Conservation (phyloP, 1,284 basidiomycete species). For the Leccinum fuscescens region DNA sequence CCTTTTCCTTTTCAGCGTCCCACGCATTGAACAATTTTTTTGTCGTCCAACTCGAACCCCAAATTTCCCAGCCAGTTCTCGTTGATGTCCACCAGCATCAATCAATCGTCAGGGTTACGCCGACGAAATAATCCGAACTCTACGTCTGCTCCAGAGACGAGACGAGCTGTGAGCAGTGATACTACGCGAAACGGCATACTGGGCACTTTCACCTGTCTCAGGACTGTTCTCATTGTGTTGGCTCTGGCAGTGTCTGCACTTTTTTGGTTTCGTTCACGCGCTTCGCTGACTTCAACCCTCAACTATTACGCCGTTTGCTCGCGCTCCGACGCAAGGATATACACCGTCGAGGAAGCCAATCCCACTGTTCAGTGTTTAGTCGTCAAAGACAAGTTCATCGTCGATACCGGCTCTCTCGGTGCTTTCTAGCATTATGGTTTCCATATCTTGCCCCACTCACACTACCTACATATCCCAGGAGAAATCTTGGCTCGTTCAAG, state of each 20-base stretch:
- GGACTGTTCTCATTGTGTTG: slow-evolving; percentile 9
- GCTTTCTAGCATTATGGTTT: slow-evolving; percentile 23
- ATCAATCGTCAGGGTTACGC: slow-evolving; percentile 17
- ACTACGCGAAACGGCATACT: not conserved
- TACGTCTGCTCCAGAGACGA: not conserved
- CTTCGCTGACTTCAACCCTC: slow-evolving; percentile 10
- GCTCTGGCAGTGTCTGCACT: slow-evolving; percentile 11
- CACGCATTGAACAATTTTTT: not conserved
- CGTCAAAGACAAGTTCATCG: slow-evolving; percentile 47
- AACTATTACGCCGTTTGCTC: slow-evolving; percentile 61
- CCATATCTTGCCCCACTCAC: not conserved
- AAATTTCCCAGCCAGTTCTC: not conserved
- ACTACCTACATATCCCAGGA: slow-evolving; percentile 32
- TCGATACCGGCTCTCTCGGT: slow-evolving; percentile 59
- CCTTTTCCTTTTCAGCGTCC: not conserved
- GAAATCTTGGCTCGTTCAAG: slow-evolving; percentile 43
- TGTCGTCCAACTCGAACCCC: not conserved
- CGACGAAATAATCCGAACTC: slow-evolving; percentile 8
- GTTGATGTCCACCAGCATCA: not conserved
- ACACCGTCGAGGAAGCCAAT: slow-evolving; percentile 56
- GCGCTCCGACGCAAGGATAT: slow-evolving; percentile 46
- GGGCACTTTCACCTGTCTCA: not conserved
- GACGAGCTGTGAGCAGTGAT: not conserved
- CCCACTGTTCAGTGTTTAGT: slow-evolving; percentile 58
- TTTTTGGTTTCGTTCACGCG: slow-evolving; percentile 12